These are phyloP conservation scores for Teratosphaeria nubilosa DNA, from an alignment of 2,329 filamentous ascomycete genomes.

Conservation along the genomic window DNA sequence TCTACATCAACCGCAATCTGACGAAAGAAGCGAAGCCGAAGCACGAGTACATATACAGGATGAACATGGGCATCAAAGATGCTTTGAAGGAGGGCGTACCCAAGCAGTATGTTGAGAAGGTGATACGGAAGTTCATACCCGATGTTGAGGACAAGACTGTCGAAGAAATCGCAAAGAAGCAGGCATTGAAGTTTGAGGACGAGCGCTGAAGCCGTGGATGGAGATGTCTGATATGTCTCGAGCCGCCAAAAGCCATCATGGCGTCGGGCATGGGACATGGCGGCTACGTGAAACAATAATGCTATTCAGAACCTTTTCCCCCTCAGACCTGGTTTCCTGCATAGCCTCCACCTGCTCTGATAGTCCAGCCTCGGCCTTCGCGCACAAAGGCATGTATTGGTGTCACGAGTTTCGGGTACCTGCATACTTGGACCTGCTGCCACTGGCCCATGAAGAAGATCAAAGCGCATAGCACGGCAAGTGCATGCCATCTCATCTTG, in stretches of 20 bases:
- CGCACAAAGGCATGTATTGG: not conserved
- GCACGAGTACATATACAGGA: constrained; percentile 51
- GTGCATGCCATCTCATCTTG: not conserved
- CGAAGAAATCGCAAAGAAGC: constrained; percentile 25
- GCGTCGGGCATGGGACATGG: not conserved
- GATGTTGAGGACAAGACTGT: constrained; percentile 17
- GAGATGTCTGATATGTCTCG: not conserved
- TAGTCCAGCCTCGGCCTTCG: not conserved
- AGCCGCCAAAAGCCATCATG: not conserved
- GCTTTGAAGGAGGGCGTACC: constrained; percentile 46
- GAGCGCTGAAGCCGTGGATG: not conserved
- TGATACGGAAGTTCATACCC: constrained; percentile 45
- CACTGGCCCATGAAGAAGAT: not conserved
- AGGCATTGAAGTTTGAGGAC: constrained; percentile 24
- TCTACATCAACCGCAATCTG: constrained; percentile 48
- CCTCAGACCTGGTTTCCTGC: not conserved
- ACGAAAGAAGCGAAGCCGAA: constrained; percentile 33
- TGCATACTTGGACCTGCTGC: not conserved
- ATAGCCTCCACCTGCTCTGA: not conserved
- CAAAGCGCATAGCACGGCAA: not conserved
- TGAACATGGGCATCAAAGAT: constrained; percentile 55
- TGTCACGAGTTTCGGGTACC: not conserved
- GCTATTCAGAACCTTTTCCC: not conserved
- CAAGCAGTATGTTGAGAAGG: constrained; percentile 42
- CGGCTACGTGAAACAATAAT: not conserved